Base-by-base conservation (phyloP, 495 filamentous ascomycete genomes). In the Penicillium lagena region DNA sequence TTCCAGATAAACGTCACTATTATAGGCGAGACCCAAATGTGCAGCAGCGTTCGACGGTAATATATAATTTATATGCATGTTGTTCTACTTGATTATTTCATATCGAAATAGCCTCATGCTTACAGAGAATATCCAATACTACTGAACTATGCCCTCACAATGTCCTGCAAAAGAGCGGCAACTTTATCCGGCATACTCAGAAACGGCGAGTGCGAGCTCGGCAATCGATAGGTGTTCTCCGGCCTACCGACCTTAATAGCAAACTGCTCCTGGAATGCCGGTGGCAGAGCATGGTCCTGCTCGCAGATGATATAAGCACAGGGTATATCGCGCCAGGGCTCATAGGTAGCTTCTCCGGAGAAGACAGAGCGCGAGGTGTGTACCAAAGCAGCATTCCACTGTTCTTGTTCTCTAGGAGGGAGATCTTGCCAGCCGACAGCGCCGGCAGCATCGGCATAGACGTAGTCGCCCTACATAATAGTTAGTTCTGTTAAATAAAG, bases 271-370 rank as follows among this genome's bases (percentile, higher is more conserved):
- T 71, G 62, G 29, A 63, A 41, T 2, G 45, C 34, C 9, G 49
- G 42, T 14, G 65, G 58, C 15, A 70, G 38, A 8, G 53, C 51
- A 30, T 43, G 40, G 22, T 70, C 65, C 29, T 67, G 28, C 46
- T 63, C 55, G 33, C 56, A 63, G 10, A 58, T 12, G 17, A 68
- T 50, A 43, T 68, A 70, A n/a, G 60, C 46, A 29, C 45, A 56
- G 15, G 59, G 53, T 2, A 62, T 55, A 17, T 46, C 47, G 29
- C 33, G 48, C 53, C 51, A 64, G 11, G 56, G 54, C 46, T 53
- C 49, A 45, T 55, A 58, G 1, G 45, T 60, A 22, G 32, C 40
- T 12, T 53, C 52, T 17, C 46, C 59, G 9, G 32, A 49, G 31
- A 56, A 59, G 39, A 64, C 56, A 1, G 53, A 40, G 12, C 46